Evolutionary conservation across 768 basidiomycete species (phyloP), one percentile per base, ranked within the genome.

Genomic region (Albatrellus ellisii): DNA sequence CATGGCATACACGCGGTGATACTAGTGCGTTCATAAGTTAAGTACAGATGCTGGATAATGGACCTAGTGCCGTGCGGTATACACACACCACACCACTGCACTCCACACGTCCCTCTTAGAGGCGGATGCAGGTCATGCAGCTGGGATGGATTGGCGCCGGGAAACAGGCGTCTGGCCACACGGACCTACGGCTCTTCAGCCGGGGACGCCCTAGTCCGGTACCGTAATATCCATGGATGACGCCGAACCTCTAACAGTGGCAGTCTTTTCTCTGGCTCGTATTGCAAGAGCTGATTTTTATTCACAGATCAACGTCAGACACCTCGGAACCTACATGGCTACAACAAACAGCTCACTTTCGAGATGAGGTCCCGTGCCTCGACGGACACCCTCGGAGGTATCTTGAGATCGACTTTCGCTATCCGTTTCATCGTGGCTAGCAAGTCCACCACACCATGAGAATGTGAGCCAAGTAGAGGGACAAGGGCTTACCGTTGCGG

Each of bases 401-500:
- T 63, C 43, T 50, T 53, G 17, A 94, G 71, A 54, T 95, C 85
- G n/a, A 92, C 87, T 46, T 70, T 77, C 18, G 82, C 76, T 46
- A 98, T 98, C 7, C 90, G 76, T 41, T 78, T 75, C 59, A 95
- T 94, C 0, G 94, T 97, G 29, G 87, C 92, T 85, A 44, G 35
- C n/a, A 14, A 3, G 17, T 12, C n/a, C 12, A 33, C 18, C 24
- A 34, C 15, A 39, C 29, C 51, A 32, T 45, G 46, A 46, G 31
- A 51, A 44, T 11, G 18, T 28, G 35, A 39, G 37, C 33, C 25
- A 27, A 22, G 41, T 46, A 26, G 46, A 26, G n/a, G 17, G 10
- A 46, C 39, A 18, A 24, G 17, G 25, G 56, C 77, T 43, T 46
- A 88, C 87, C 86, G 42, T 73, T 75, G 39, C 79, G 73, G 33